These are phyloP conservation scores for Metarhizium brunneum DNA, from an alignment of 2,329 filamentous ascomycete species.

Conservation along the genomic window DNA sequence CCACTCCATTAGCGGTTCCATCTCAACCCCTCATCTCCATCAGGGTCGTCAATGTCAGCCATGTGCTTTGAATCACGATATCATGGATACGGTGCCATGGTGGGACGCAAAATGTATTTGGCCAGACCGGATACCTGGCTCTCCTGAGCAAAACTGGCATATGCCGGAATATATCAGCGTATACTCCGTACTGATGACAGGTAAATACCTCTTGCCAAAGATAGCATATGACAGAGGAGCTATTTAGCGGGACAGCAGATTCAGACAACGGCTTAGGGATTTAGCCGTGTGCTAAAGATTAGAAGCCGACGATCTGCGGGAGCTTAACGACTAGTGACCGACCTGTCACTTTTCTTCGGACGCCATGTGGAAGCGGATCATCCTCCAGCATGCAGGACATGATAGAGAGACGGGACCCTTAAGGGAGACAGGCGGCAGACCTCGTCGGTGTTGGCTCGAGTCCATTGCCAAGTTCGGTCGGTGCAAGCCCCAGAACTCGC, in stretches of 20 bases:
- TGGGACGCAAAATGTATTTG: background rate
- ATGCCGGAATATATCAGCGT: no score
- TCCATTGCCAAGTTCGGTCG: background rate
- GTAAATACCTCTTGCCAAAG: no score
- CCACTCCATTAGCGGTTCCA: no score
- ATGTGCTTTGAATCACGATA: background rate
- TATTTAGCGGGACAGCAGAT: background rate
- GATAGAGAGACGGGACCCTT: background rate
- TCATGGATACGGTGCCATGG: background rate
- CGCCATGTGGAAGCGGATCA: background rate
- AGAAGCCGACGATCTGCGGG: background rate
- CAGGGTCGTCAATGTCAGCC: background rate
- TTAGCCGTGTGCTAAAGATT: background rate
- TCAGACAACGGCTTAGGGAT: background rate
- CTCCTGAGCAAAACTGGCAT: no score
- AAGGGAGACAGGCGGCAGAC: background rate
- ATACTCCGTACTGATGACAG: no score
- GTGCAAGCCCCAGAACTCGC: no score
- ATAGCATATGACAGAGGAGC: no score
- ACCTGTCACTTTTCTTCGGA: background rate
- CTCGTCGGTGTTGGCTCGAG: background rate
- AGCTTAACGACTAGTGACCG: background rate
- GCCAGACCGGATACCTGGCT: no score
- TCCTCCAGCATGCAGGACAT: no score
- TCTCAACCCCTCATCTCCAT: no score